Evolutionary conservation across 2,329 filamentous ascomycete species (phyloP).

Genomic region (Rachicladosporium sp.): DNA sequence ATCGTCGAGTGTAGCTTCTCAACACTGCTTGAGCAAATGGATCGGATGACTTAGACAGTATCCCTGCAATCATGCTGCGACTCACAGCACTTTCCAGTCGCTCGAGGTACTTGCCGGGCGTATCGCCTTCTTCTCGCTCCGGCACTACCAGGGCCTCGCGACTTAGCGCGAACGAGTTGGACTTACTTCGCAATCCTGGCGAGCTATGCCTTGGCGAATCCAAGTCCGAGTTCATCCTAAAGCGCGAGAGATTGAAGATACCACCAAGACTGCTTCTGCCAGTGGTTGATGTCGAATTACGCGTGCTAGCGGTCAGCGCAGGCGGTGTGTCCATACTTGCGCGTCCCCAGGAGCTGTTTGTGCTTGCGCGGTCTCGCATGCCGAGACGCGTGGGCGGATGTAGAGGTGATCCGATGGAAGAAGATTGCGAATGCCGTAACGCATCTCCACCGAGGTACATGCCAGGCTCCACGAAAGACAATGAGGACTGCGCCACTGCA

Average conservation of each 20-base stretch:
- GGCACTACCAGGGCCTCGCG: constrained; percentile 61
- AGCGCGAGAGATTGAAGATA: constrained; percentile 62
- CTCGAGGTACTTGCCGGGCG: constrained; percentile 76
- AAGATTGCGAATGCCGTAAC: constrained; percentile 54
- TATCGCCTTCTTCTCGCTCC: constrained; percentile 73
- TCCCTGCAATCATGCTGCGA: constrained; percentile 70
- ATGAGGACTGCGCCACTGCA: constrained; percentile 35
- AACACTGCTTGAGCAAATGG: constrained; percentile 71
- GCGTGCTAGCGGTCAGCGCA: constrained; percentile 39
- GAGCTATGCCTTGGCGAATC: constrained; percentile 53
- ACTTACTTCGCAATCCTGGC: constrained; percentile 65
- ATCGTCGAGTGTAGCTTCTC: constrained; percentile 88
- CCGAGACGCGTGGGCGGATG: constrained; percentile 49
- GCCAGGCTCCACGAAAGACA: constrained; percentile 35
- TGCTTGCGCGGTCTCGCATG: constrained; percentile 71
- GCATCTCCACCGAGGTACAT: constrained; percentile 44
- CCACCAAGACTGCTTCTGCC: constrained; percentile 90
- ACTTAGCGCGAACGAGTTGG: constrained; percentile 68
- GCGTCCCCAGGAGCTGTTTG: constrained; percentile 69
- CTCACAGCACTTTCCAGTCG: constrained; percentile 70
- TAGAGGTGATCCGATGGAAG: constrained; percentile 43
- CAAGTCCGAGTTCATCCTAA: constrained; percentile 72
- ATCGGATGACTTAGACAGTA: constrained; percentile 76
- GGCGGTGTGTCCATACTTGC: constrained; percentile 57
- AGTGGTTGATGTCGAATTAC: constrained; percentile 71